Evolutionary conservation across 169 alveolate species (phyloP).

Genomic region (Hepatocystis sp.): DNA sequence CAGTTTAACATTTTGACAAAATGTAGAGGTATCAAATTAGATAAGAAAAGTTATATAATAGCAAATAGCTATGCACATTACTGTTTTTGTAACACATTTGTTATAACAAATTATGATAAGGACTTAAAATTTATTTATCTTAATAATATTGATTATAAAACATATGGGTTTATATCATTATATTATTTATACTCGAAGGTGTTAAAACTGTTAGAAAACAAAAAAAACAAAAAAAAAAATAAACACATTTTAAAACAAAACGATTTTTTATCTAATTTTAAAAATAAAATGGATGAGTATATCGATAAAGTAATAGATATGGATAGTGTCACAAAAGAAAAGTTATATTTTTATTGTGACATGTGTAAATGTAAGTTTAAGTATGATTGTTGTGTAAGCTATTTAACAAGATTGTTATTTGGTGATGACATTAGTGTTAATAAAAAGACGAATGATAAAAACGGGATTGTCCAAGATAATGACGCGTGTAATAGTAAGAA

Average conservation of each 20-base stretch:
- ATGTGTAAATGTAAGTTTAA: conserved; percentile 51
- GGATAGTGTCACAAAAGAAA: conserved; percentile 21
- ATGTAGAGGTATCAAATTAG: conserved; percentile 22
- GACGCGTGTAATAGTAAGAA: too few species aligned
- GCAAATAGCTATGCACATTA: conserved; percentile 50
- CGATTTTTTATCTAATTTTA: conserved; percentile 19
- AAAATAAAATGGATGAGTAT: background rate
- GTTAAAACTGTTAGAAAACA: too few species aligned
- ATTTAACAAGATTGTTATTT: conserved; percentile 13
- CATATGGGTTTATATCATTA: conserved; percentile 36
- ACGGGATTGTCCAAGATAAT: too few species aligned
- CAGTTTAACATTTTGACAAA: conserved; percentile 22
- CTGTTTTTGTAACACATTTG: conserved; percentile 30
- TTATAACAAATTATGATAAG: conserved; percentile 32
- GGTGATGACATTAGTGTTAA: too few species aligned
- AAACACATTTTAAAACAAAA: background rate
- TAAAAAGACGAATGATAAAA: too few species aligned
- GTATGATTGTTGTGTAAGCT: conserved; percentile 15
- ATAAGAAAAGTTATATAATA: conserved; percentile 11
- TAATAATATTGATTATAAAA: background rate
- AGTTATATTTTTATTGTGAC: conserved; percentile 14
- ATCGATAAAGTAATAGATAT: conserved; percentile 38
- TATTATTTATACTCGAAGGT: conserved; percentile 22
- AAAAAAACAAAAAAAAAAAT: conserved; percentile 18
- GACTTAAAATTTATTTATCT: conserved; percentile 39